A percentile compares a stretch with the other conserved stretches of the same genome.
Conservation (phyloP, 257 asterid genomes). For the Plectranthus barbatus region DNA sequence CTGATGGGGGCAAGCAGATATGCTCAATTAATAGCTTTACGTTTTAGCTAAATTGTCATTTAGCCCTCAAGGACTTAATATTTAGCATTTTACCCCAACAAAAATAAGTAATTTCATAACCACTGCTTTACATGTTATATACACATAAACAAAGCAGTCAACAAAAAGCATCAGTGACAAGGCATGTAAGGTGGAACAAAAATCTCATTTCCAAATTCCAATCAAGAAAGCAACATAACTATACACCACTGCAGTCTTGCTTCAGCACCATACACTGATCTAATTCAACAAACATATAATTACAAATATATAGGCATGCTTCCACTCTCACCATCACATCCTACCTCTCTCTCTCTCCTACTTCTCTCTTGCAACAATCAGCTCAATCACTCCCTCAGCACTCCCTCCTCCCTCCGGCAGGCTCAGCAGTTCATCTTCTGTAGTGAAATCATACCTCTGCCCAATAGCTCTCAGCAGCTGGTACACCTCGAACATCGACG, state of each 20-base stretch:
- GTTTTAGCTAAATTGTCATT: too few species aligned
- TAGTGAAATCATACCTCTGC: slow-evolving; percentile 40
- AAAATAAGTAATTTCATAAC: too few species aligned
- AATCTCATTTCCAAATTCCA: too few species aligned
- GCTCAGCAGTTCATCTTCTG: slow-evolving; percentile 44
- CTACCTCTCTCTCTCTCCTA: neutral
- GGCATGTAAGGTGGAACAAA: too few species aligned
- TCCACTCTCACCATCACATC: slow-evolving; percentile 1
- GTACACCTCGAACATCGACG: slow-evolving; percentile 72
- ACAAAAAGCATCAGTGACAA: too few species aligned
- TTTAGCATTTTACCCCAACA: too few species aligned
- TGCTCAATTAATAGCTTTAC: too few species aligned
- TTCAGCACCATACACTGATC: neutral
- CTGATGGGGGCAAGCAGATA: too few species aligned
- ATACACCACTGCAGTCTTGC: neutral
- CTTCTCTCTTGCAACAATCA: slow-evolving; percentile 49
- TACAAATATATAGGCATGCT: slow-evolving; percentile 18
- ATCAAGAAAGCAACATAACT: too few species aligned
- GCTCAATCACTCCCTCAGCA: slow-evolving; percentile 35
- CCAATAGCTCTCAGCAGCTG: slow-evolving; percentile 66
- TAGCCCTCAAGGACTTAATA: too few species aligned
- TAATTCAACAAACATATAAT: slow-evolving; percentile 6
- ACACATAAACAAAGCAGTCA: too few species aligned
- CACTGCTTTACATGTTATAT: too few species aligned
- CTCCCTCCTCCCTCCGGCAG: slow-evolving; percentile 24